Evolutionary conservation across 2,329 filamentous ascomycete genomes (phyloP).

Genomic region (Emmonsiellopsis sp.): DNA sequence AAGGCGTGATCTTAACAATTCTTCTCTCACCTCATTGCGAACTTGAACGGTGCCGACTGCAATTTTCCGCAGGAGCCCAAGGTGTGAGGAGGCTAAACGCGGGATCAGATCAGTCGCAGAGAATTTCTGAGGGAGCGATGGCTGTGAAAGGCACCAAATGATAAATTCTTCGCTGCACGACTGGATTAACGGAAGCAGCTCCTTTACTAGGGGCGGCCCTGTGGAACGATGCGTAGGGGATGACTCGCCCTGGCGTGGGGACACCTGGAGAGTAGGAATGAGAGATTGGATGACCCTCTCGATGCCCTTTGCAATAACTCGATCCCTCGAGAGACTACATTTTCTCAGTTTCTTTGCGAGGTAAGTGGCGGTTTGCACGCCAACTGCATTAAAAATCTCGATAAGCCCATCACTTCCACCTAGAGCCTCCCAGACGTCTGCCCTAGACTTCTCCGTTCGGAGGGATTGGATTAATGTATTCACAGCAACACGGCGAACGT

Average conservation of each 20-base stretch:
- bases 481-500: not conserved
- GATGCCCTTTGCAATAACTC: not conserved
- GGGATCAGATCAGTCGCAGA: not conserved
- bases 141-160: not conserved
- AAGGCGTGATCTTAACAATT: not conserved
- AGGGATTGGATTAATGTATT: not conserved
- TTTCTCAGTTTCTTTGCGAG: not conserved
- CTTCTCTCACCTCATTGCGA: not conserved
- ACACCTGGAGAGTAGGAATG: not conserved
- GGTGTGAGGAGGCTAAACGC: not conserved
- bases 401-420: not conserved
- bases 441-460: not conserved
- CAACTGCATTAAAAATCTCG: not conserved
- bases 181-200: not conserved
- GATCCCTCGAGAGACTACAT: not conserved
- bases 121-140: not conserved
- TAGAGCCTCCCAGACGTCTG: not conserved
- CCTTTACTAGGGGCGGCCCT: not conserved
- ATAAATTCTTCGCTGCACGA: not conserved
- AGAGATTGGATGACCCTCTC: not conserved
- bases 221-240: too few species aligned
- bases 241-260: not conserved
- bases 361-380: not conserved
- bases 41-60: constrained; percentile 1
- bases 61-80: constrained; percentile 5